Evolutionary conservation across 495 filamentous ascomycete genomes (phyloP).

Genomic region (Polyplosphaeria fusca): DNA sequence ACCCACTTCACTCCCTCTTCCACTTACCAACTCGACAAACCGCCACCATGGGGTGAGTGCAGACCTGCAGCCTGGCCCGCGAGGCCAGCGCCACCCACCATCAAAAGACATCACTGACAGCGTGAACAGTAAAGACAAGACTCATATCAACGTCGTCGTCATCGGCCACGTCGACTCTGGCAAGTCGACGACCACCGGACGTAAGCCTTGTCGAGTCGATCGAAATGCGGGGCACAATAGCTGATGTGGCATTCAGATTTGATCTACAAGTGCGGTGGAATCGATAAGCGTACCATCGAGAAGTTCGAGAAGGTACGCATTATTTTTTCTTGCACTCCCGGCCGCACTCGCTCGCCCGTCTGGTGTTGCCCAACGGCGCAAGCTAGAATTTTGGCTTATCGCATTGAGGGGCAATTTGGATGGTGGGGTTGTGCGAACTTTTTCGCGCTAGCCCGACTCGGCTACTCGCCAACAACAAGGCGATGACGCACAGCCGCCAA

Average conservation of each 20-base stretch:
- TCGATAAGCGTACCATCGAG: slow-evolving; percentile 99
- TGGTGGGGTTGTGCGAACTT: slow-evolving; percentile 36
- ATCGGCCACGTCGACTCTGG: slow-evolving; percentile 99
- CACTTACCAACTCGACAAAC: too few species aligned
- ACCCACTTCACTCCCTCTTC: slow-evolving; percentile 14
- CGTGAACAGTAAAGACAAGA: slow-evolving; percentile 73
- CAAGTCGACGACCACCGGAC: slow-evolving; percentile 93
- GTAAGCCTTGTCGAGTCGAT: slow-evolving; percentile 45
- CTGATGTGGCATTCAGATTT: slow-evolving; percentile 59
- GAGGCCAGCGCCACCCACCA: not conserved
- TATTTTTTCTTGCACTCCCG: slow-evolving; percentile 18
- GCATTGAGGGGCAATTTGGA: slow-evolving; percentile 33
- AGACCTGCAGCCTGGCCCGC: slow-evolving; percentile 1
- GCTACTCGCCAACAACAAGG: slow-evolving; percentile 19
- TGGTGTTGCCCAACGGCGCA: slow-evolving; percentile 3
- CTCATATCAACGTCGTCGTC: slow-evolving; percentile 96
- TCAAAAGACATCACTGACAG: slow-evolving; percentile 21
- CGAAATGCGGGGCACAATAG: slow-evolving; percentile 16
- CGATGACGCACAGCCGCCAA: slow-evolving; percentile 28
- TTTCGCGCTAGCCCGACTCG: slow-evolving; percentile 32
- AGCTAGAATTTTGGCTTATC: slow-evolving; percentile 35
- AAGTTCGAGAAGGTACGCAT: slow-evolving; percentile 98
- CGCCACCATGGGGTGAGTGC: slow-evolving; percentile 25
- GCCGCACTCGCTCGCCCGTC: not conserved
- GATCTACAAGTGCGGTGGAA: slow-evolving; percentile 99